phyloP scores from a whole-genome alignment of 2,329 filamentous ascomycete species.

The Cercospora berteroae region DNA sequence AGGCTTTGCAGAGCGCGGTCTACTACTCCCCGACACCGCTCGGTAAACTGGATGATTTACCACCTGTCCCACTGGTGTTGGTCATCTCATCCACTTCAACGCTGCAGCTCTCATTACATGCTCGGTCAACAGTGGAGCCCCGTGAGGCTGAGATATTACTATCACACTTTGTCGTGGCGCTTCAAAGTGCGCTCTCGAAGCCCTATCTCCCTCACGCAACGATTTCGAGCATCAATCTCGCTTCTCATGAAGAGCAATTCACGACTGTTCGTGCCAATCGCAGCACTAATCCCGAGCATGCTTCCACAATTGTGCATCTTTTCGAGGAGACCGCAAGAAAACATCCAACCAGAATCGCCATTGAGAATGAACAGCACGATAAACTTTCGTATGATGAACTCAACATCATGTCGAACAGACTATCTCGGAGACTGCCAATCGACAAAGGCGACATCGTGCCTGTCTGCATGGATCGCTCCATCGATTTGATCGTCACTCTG shows the following conservation, averaged over 20 bases:
- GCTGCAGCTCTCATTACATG: not conserved
- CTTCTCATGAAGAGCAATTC: not conserved
- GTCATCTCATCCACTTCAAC: not conserved
- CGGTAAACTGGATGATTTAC: not conserved
- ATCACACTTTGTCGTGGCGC: not conserved
- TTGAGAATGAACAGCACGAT: not conserved
- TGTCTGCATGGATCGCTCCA: constrained; percentile 1
- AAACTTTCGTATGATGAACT: not conserved
- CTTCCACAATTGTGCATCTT: not conserved
- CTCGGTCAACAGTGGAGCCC: not conserved
- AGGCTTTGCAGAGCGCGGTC: not conserved
- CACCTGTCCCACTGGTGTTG: not conserved
- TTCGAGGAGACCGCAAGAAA: not conserved
- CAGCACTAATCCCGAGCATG: not conserved
- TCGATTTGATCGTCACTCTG: not conserved
- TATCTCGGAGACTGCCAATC: not conserved
- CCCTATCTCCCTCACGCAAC: not conserved
- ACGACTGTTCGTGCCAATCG: not conserved
- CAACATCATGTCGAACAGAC: not conserved
- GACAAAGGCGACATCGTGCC: not conserved
- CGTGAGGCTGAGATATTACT: constrained; percentile 1
- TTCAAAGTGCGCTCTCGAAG: not conserved
- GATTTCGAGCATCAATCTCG: not conserved
- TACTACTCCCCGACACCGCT: not conserved
- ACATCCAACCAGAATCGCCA: not conserved